Evolutionary conservation across 75 land plant species (phyloP).

Genomic region (Gnetum montanum): DNA sequence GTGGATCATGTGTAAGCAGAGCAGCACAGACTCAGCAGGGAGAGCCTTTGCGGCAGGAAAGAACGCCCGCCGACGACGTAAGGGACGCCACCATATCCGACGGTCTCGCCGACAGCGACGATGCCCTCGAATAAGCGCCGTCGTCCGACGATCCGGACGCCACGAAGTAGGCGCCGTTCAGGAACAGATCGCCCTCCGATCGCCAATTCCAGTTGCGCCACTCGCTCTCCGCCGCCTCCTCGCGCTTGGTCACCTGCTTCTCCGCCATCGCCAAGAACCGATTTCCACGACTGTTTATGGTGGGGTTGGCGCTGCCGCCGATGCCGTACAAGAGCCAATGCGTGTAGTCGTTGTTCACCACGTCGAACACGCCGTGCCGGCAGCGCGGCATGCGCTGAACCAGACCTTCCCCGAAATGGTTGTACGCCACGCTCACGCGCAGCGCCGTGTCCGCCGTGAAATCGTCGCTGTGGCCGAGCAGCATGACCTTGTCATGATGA

Average conservation of each 20-base stretch:
- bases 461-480: conserved; percentile 4
- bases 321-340: conserved; percentile 40
- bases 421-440: conserved; percentile 32
- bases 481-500: conserved; percentile 23
- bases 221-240: conserved; percentile 30
- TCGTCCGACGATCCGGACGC: conserved; percentile 43
- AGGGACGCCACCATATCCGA: conserved; percentile 32
- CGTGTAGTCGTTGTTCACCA: conserved; percentile 30
- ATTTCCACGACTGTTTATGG: conserved; percentile 31
- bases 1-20: no score
- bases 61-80: conserved; percentile 43
- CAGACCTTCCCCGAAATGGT: conserved; percentile 28
- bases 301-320: conserved; percentile 33
- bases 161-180: conserved; percentile 78
- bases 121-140: conserved; percentile 38
- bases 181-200: conserved; percentile 59
- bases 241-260: conserved; percentile 65
- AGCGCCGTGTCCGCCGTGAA: conserved; percentile 5
- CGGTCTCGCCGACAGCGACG: conserved; percentile 45
- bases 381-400: conserved; percentile 40
- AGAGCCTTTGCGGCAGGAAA: neutral
- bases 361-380: conserved; percentile 26
- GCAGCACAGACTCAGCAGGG: no score
- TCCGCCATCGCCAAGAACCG: conserved; percentile 17
- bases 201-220: conserved; percentile 80